phyloP scores from a whole-genome alignment of 176 grass and related monocot genomes.

The Avena insularis region DNA sequence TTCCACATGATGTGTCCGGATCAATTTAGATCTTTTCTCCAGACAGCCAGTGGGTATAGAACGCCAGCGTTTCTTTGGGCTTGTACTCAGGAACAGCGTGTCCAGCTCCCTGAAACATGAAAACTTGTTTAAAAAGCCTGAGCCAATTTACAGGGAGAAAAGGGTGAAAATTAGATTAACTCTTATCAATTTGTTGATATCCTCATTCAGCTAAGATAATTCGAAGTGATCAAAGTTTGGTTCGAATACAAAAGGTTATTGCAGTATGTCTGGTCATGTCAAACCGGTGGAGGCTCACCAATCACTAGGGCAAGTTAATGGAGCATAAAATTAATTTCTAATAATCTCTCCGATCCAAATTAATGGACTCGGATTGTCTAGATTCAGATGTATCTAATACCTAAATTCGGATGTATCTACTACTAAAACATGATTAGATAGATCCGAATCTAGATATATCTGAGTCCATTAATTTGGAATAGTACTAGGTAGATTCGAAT shows the following conservation, averaged over 20 bases:
- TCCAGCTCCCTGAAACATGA: slow-evolving; percentile 61
- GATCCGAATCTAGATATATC: no score
- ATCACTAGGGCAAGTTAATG: background rate
- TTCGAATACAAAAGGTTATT: background rate
- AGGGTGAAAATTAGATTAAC: no score
- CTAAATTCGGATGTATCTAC: no score
- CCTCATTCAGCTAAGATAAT: background rate
- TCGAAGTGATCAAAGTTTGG: background rate
- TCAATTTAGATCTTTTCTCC: slow-evolving; percentile 49
- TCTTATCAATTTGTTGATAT: background rate
- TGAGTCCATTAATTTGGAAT: no score
- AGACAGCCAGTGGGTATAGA: slow-evolving; percentile 55
- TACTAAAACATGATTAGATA: no score
- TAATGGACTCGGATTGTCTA: no score
- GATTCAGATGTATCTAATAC: no score
- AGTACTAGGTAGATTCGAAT: no score
- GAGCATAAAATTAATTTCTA: no score
- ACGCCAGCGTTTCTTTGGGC: slow-evolving; percentile 67
- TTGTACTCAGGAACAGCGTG: slow-evolving; percentile 80
- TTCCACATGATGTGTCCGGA: background rate
- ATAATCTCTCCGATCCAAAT: no score
- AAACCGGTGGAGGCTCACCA: background rate
- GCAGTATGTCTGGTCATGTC: background rate
- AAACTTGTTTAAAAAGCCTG: no score
- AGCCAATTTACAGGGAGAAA: no score